Base-by-base conservation (phyloP, 768 basidiomycete species). In the Amanita fuliginea region DNA sequence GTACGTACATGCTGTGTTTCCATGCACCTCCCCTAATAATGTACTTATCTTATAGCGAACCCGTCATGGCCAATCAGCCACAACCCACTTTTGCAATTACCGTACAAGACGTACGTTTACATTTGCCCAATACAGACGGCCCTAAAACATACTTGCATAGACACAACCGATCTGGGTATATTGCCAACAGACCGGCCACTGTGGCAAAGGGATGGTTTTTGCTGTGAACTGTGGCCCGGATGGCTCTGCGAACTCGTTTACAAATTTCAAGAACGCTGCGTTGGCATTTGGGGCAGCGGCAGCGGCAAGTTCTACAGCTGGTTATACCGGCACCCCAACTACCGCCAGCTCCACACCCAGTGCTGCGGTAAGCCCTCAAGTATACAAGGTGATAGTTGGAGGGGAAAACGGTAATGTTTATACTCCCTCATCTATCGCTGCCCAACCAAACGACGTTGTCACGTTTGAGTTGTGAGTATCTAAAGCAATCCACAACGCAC, bases 121-220 rank as follows among this genome's bases (percentile, higher is more conserved):
- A 26, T 46, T 50, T 28, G 16, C 45, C 10, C 21, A 8, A 37
- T 6, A 14, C 16, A 1, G 34, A 9, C 13, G 6, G 8, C 11
- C 6, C 11, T 40, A 22, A 19, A 8, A 21, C 10, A 32, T 32
- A 19, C 8, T 13, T 19, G 26, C 5, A 5, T 49, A 78, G 77
- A 77, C 74, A 6, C 56, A 70, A 33, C 79, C 80, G 3, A 64
- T 78, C 33, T 81, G 80, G 81, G 65, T 80, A 3, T 75, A 73
- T 66, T 82, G 81, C 59, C 63, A 62, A 37, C 80, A 82, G 55
- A 65, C 60, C 32, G 73, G 69, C 51, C 81, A 83, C 60, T 82
- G 81, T 55, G 78, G 78, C 48, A 56, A 64, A 52, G 80, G 80
- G 56, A 82, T 83, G 80, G 78, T 83, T 37, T 81, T 81, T 58